Base-by-base conservation (phyloP, 139 green algal species). In the Dunaliella primolecta region DNA sequence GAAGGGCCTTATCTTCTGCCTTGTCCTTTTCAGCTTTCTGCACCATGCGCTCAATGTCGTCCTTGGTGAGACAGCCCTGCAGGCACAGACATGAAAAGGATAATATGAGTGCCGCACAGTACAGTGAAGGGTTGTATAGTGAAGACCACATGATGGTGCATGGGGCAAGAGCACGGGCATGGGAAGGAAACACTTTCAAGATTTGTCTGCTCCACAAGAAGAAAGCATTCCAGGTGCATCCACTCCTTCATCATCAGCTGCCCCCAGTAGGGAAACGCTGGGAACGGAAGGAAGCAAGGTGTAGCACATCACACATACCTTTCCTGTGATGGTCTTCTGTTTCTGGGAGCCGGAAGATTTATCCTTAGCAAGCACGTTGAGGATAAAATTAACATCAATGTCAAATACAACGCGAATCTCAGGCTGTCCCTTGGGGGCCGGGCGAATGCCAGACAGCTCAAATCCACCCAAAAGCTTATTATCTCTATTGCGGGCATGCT, bases 401-500 rank as follows among this genome's bases (percentile, higher is more conserved):
- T 99, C 96, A 78, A 99, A 98, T 33, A 89, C 37, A 29, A 88
- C 86, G 71, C 92, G 95, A 90, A 99, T 98, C 91, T 99, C 95
- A 25, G 97, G 96, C 80, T 99, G 95, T 64, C 97, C 97, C 31
- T 97, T 93, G 1, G 96, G 97, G 1, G 97, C 97, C 23, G 97
- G 97, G 0, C 97, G 95, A 85, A 99, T 99, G 80, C 97, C 97
- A 11, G 71, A 78, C 79, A 99, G 94, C 89, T 98, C 96, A 83
- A 99, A 99, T 87, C 98, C 98, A 84, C 96, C 96, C 79, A 98
- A 89, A 81, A 98, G 88, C 89, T 98, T 96, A 93, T 98, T 98
- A 85, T 98, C 95, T 32, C 87, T 88, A 29, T 93, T 97, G 70
- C 92, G 89, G 0, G 93, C 92, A 31, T 94, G 94, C 92, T 98